Evolutionary conservation across 73 alveolate species (phyloP).

Genomic region (Tetrahymena thermophila): DNA sequence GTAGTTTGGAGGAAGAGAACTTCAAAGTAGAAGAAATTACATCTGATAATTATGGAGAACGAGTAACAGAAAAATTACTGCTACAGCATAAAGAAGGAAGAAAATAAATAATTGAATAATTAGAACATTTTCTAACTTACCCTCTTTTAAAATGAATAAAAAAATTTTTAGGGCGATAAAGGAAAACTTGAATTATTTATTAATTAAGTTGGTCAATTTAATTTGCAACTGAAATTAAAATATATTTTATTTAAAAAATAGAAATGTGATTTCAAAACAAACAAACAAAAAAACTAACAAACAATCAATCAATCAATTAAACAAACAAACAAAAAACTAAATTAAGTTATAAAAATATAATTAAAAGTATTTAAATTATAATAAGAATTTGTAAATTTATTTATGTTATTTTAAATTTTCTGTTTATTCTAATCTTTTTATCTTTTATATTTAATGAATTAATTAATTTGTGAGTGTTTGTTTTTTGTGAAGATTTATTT

Average conservation of each 20-base stretch:
- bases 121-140: not conserved
- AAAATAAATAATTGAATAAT: not conserved
- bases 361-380: too few relatives aligned
- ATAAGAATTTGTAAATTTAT: too few relatives aligned
- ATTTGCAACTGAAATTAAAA: too few relatives aligned
- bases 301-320: too few relatives aligned
- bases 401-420: too few relatives aligned
- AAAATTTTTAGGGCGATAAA: not conserved
- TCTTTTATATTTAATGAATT: not conserved
- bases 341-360: not conserved
- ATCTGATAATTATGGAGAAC: not conserved
- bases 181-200: too few relatives aligned
- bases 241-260: too few relatives aligned
- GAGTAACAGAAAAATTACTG: not conserved
- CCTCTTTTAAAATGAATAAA: not conserved
- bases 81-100: not conserved
- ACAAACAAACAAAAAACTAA: too few relatives aligned
- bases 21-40: not conserved
- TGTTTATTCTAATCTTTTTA: not conserved
- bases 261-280: not conserved
- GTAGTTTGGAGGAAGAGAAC: not conserved
- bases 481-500: too few relatives aligned
- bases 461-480: too few relatives aligned
- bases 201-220: too few relatives aligned
- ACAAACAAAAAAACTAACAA: too few relatives aligned